Conservation (phyloP, 164 flowering plant species). For the Warburgia ugandensis region DNA sequence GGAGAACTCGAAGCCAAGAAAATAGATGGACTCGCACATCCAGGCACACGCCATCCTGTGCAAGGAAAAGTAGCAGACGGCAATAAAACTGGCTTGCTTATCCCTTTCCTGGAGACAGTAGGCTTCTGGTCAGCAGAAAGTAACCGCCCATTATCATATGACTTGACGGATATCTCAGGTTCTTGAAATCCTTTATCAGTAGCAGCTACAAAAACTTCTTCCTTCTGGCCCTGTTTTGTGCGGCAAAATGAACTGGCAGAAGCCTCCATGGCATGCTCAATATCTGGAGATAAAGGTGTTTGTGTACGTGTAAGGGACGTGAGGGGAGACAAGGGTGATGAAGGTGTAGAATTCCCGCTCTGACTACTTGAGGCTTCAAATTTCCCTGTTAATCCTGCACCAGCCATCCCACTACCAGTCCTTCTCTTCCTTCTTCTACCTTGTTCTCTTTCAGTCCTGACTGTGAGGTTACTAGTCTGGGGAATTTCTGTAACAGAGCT, state of each 20-base stretch:
- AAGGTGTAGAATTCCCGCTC: too few relatives aligned
- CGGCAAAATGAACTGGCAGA: conserved; percentile 10
- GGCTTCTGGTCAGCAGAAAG: conserved; percentile 23
- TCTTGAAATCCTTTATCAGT: conserved; percentile 9
- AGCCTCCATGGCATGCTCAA: conserved; percentile 22
- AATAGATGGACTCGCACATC: too few relatives aligned
- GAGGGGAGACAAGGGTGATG: too few relatives aligned
- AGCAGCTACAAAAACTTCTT: conserved; percentile 9
- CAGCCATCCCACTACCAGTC: too few relatives aligned
- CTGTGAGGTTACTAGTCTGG: conserved; percentile 33
- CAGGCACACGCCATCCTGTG: conserved; percentile 20
- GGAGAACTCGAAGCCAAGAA: conserved; percentile 34
- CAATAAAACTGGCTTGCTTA: conserved; percentile 32
- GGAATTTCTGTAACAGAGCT: conserved; percentile 26
- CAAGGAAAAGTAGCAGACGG: conserved; percentile 66
- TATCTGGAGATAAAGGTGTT: conserved; percentile 25
- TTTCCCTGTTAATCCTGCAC: too few relatives aligned
- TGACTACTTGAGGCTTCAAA: too few relatives aligned
- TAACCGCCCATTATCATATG: conserved; percentile 3
- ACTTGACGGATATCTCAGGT: conserved; percentile 15
- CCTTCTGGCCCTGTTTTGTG: too few relatives aligned
- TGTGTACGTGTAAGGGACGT: too few relatives aligned
- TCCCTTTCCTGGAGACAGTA: conserved; percentile 15
- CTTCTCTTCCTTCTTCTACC: too few relatives aligned
- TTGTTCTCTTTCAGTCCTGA: conserved; percentile 46